Evolutionary conservation across 2,329 filamentous ascomycete species (phyloP).

Genomic region (Exserohilum turcica): DNA sequence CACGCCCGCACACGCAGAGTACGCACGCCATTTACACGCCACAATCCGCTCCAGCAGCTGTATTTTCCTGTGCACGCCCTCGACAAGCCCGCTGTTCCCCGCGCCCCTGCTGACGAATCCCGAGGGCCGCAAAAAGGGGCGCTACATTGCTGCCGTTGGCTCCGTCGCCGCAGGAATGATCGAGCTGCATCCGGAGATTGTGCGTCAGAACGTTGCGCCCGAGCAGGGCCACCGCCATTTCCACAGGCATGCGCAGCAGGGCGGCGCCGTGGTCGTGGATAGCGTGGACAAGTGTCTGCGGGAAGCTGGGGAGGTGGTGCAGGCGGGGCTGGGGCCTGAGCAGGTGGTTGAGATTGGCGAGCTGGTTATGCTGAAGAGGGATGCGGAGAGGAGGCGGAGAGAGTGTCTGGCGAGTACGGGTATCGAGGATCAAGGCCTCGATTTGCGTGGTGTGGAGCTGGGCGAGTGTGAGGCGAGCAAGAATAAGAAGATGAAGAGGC

Average conservation of each 20-base stretch:
- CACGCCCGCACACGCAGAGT: conserved; percentile 74
- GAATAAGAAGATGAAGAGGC: conserved; percentile 43
- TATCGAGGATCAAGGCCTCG: conserved; percentile 70
- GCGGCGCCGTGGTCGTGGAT: conserved; percentile 66
- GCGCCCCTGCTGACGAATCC: conserved; percentile 71
- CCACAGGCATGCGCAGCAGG: conserved; percentile 66
- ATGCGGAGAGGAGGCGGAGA: conserved; percentile 49
- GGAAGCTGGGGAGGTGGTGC: conserved; percentile 85
- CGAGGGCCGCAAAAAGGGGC: conserved; percentile 71
- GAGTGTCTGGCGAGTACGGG: conserved; percentile 40
- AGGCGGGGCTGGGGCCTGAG: conserved; percentile 71
- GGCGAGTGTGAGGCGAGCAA: conserved; percentile 69
- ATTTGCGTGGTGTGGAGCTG: conserved; percentile 77
- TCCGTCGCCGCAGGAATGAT: conserved; percentile 75
- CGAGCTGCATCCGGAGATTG: conserved; percentile 78
- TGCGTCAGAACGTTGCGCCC: conserved; percentile 66
- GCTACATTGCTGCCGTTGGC: conserved; percentile 74
- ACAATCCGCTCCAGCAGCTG: conserved; percentile 75
- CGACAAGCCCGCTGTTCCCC: conserved; percentile 75
- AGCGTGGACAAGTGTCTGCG: conserved; percentile 78
- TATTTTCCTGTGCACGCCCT: conserved; percentile 88
- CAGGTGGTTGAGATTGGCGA: conserved; percentile 90
- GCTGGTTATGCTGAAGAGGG: conserved; percentile 67
- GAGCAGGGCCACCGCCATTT: conserved; percentile 62
- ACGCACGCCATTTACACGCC: conserved; percentile 68